Evolutionary conservation across 331 rosid genomes (phyloP).

Genomic region (Acacia pycnantha): DNA sequence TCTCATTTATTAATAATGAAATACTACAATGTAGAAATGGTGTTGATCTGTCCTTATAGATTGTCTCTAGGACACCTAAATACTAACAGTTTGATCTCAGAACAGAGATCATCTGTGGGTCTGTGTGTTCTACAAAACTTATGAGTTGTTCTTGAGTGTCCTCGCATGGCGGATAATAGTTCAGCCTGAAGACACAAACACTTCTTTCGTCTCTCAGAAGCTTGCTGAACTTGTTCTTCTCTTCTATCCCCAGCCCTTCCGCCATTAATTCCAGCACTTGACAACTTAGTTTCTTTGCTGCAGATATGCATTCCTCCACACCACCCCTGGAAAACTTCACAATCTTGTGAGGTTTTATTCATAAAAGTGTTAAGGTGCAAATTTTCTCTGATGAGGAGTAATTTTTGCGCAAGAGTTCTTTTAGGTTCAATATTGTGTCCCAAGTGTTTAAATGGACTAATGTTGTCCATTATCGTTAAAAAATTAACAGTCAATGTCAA

Average conservation of each 20-base stretch:
- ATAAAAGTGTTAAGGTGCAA: not conserved
- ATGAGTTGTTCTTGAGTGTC: constrained; percentile 42
- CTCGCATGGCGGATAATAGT: constrained; percentile 75
- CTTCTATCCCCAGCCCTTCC: constrained; percentile 54
- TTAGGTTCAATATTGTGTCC: no score
- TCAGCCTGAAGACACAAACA: constrained; percentile 66
- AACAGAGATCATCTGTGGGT: constrained; percentile 89
- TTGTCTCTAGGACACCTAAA: no score
- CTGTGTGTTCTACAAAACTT: constrained; percentile 96
- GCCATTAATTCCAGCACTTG: constrained; percentile 60
- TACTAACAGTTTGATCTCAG: constrained; percentile 83
- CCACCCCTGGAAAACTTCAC: constrained; percentile 36
- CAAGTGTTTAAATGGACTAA: no score
- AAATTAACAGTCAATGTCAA: no score
- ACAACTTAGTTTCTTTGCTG: constrained; percentile 54
- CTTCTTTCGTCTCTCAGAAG: constrained; percentile 62
- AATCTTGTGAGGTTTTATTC: not conserved
- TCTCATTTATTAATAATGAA: no score
- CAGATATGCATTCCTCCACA: constrained; percentile 40
- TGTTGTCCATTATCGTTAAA: no score
- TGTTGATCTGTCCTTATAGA: no score
- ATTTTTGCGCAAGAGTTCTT: no score
- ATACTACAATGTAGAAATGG: no score
- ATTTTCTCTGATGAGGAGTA: no score
- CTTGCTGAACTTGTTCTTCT: constrained; percentile 51